These are phyloP conservation scores for Selaginella tamariscina DNA, from an alignment of 75 land plant genomes.

Conservation along the genomic window DNA sequence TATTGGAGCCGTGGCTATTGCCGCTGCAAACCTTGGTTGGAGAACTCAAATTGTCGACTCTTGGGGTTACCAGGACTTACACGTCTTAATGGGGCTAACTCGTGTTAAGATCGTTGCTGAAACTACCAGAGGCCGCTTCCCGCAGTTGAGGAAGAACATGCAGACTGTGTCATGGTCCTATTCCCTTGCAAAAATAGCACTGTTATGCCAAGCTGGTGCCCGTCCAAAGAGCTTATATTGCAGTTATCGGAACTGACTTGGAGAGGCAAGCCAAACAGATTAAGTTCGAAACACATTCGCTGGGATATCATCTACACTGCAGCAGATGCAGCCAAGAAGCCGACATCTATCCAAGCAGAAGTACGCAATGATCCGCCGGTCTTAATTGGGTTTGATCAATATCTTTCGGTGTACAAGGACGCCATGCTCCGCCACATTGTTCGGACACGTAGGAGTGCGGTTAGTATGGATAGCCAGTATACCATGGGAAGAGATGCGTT, in stretches of 20 bases:
- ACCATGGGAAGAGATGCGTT: conserved; percentile 54
- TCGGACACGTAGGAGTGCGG: conserved; percentile 84
- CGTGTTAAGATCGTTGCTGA: conserved; percentile 8
- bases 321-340: conserved; percentile 63
- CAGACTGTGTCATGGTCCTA: conserved; percentile 64
- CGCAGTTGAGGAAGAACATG: conserved; percentile 77
- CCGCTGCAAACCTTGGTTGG: conserved; percentile 82
- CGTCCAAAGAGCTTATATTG: conserved; percentile 10
- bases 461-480: conserved; percentile 75
- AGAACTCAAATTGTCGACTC: conserved; percentile 68
- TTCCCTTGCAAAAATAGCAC: conserved; percentile 34
- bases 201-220: not conserved
- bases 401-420: conserved; percentile 13
- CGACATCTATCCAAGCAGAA: conserved; percentile 2
- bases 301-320: conserved; percentile 87
- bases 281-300: conserved; percentile 80
- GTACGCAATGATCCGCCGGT: not conserved
- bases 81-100: conserved; percentile 46
- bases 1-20: conserved; percentile 67
- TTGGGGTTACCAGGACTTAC: conserved; percentile 37
- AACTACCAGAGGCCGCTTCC: conserved; percentile 41
- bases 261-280: conserved; percentile 57
- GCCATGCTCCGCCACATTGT: conserved; percentile 47
- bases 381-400: not conserved
- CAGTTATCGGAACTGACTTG: conserved; percentile 28